phyloP scores from a whole-genome alignment of 164 flowering plant species.

The Pachysandra terminalis region DNA sequence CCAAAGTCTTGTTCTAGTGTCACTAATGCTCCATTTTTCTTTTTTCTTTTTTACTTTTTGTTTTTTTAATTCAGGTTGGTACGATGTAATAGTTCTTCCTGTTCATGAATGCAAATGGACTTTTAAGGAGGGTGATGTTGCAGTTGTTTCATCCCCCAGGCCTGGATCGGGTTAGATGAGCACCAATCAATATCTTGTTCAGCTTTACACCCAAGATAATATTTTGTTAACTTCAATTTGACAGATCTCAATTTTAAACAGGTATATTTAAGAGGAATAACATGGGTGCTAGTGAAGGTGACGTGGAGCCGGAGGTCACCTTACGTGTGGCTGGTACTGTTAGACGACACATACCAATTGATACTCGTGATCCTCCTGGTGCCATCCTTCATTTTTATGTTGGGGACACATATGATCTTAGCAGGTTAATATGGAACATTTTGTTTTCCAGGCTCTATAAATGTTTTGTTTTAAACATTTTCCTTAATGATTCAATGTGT shows the following conservation, averaged over 20 bases:
- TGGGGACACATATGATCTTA: conserved; percentile 75
- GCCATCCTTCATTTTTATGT: conserved; percentile 94
- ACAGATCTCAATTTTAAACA: conserved; percentile 26
- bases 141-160: conserved; percentile 76
- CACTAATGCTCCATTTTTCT: too few species aligned
- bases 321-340: conserved; percentile 91
- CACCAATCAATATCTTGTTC: neutral
- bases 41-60: neutral
- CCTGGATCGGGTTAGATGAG: conserved; percentile 76
- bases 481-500: neutral
- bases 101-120: conserved; percentile 70
- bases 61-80: conserved; percentile 68
- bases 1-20: neutral
- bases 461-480: neutral
- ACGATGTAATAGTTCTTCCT: conserved; percentile 79
- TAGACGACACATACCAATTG: conserved; percentile 74
- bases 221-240: conserved; percentile 2
- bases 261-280: conserved; percentile 51
- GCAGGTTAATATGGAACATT: conserved; percentile 36
- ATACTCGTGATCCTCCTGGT: conserved; percentile 81
- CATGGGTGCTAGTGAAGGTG: conserved; percentile 40
- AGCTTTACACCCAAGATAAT: neutral
- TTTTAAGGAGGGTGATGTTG: conserved; percentile 97
- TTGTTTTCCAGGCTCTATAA: neutral
- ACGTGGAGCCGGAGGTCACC: conserved; percentile 48